Percentiles rank a stretch among this genome's conserved stretches.
phyloP scores from a whole-genome alignment of 1,139 yeast species.

The Williopsis jadinii region DNA sequence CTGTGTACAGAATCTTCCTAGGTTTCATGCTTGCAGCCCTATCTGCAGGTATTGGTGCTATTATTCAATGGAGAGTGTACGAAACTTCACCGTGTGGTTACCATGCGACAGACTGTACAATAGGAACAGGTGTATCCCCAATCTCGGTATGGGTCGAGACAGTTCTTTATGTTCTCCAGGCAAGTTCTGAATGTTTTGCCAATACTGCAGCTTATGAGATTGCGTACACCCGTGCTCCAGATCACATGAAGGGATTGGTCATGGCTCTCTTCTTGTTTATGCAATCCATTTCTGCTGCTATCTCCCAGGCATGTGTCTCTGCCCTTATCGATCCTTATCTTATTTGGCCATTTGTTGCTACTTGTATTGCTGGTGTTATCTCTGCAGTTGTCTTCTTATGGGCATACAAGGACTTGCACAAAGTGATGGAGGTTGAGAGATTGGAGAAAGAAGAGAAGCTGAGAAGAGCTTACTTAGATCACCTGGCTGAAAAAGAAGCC shows the following conservation, averaged over 20 bases:
- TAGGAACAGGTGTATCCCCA: conserved; percentile 38
- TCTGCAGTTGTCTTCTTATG: conserved; percentile 37
- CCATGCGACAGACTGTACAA: conserved; percentile 37
- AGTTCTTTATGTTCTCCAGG: conserved; percentile 46
- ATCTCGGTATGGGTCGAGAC: conserved; percentile 52
- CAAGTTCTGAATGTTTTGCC: conserved; percentile 65
- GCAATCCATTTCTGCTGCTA: conserved; percentile 53
- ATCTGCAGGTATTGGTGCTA: conserved; percentile 77
- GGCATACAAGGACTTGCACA: conserved; percentile 47
- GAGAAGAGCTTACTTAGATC: conserved; percentile 8
- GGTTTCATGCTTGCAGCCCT: conserved; percentile 71
- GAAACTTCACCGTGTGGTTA: conserved; percentile 67
- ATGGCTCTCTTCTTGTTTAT: conserved; percentile 60
- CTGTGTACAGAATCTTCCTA: conserved; percentile 65
- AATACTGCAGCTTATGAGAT: conserved; percentile 62
- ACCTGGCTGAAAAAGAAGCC: conserved; percentile 3
- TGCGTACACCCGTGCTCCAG: conserved; percentile 66
- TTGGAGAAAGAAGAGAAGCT: conserved; percentile 13
- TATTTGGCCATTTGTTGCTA: conserved; percentile 48
- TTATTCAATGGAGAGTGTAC: conserved; percentile 70
- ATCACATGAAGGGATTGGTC: conserved; percentile 59
- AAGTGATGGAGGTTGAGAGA: conserved; percentile 40
- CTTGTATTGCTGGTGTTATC: conserved; percentile 40
- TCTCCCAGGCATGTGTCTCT: conserved; percentile 48
- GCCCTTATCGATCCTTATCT: conserved; percentile 49